Conservation (phyloP, 2,329 filamentous ascomycete species). For the Diaporthe helianthi region DNA sequence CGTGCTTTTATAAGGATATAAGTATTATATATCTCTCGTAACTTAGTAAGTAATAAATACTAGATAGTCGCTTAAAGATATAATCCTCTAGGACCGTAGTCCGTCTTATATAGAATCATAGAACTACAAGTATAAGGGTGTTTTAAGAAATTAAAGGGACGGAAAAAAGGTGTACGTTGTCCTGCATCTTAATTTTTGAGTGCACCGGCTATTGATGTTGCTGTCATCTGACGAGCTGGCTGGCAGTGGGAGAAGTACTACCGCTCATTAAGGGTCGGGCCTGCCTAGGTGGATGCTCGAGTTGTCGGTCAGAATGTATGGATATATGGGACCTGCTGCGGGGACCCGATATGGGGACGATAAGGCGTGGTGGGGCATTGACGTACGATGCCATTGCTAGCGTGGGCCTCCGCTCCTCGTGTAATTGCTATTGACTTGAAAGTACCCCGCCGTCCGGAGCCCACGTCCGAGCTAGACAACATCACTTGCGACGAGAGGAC, state of each 20-base stretch:
- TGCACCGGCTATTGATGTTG: background rate
- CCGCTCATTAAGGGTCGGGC: background rate
- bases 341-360: conserved; percentile 20
- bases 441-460: conserved; percentile 13
- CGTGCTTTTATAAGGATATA: too few species aligned
- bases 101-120: too few species aligned
- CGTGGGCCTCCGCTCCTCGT: background rate
- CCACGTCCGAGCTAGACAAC: background rate
- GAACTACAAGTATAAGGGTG: too few species aligned
- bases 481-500: background rate
- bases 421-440: background rate
- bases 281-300: background rate
- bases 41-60: background rate
- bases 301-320: conserved; percentile 7
- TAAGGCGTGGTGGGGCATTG: conserved; percentile 29
- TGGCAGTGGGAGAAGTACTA: background rate
- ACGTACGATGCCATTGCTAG: conserved; percentile 13
- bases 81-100: too few species aligned
- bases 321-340: background rate
- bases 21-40: too few species aligned
- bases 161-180: background rate
- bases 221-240: background rate
- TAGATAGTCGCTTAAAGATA: too few species aligned
- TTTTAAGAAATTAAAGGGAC: background rate
- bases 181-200: background rate